Evolutionary conservation across 345 rosid species (phyloP).

Genomic region (Camelina sativa): DNA sequence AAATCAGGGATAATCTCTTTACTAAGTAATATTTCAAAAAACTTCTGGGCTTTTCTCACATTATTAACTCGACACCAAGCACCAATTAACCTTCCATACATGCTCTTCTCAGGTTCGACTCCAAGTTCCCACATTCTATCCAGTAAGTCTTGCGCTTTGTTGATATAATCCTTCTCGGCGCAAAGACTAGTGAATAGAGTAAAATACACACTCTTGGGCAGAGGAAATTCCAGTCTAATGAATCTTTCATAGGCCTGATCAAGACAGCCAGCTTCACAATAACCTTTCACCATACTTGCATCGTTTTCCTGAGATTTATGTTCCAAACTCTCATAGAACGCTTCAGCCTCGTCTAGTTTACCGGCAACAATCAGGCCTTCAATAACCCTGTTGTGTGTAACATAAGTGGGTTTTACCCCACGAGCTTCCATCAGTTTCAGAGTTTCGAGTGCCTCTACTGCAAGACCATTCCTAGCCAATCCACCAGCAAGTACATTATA

Average conservation of each 20-base stretch:
- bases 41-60: conserved; percentile 48
- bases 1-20: conserved; percentile 57
- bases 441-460: conserved; percentile 40
- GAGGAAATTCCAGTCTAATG: conserved; percentile 46
- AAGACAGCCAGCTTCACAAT: conserved; percentile 50
- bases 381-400: conserved; percentile 60
- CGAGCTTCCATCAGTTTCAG: conserved; percentile 51
- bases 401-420: conserved; percentile 57
- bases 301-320: conserved; percentile 46
- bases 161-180: conserved; percentile 41
- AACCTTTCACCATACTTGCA: conserved; percentile 61
- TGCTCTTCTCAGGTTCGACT: conserved; percentile 48
- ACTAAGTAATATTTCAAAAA: conserved; percentile 43
- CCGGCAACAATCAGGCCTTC: conserved; percentile 72
- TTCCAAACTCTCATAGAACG: conserved; percentile 49
- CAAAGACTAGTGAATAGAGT: conserved; percentile 58
- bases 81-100: conserved; percentile 59
- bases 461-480: conserved; percentile 58
- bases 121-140: conserved; percentile 51
- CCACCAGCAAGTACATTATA: conserved; percentile 66
- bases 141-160: conserved; percentile 50
- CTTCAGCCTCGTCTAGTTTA: conserved; percentile 62
- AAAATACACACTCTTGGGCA: conserved; percentile 53
- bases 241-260: conserved; percentile 57
- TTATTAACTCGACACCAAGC: conserved; percentile 55